Evolutionary conservation across 208 protist species (phyloP), one percentile per base, ranked within the genome.

Genomic region (Leishmania turanica): DNA sequence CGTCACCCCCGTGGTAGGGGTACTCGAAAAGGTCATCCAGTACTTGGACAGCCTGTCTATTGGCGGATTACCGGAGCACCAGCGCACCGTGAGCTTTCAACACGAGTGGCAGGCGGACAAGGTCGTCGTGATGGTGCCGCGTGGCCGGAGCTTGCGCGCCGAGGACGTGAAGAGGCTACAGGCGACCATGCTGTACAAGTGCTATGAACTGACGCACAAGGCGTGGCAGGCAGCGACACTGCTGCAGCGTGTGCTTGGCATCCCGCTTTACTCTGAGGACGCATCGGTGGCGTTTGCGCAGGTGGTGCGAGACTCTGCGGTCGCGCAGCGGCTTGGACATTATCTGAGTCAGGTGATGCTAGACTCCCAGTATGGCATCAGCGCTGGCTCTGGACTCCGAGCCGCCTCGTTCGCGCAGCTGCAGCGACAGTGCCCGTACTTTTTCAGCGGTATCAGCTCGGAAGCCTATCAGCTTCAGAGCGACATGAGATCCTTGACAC

Each of bases 371-470:
- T 77, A 89, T 49, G 90, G 89, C 58, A 77, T 89, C 77, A 81
- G 78, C 45, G 82, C 86, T 68, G 82, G 86, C 72, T 79, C 78
- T 24, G 85, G 81, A 42, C 87, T 89, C 21, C 88, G 85, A 24
- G 68, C 91, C 47, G 80, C 77, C 40, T 81, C 88, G 24, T 89
- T 98, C 45, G 65, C 76, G 3, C 83, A 88, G 69, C 86, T 98
- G 76, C 89, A 96, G 78, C 74, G 90, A 58, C 83, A 80, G 42
- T 98, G 95, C 81, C 92, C 92, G 3, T 95, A 97, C 82, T 96
- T 98, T 83, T 98, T 96, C 76, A 85, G 75, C 74, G 84, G 86
- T 15, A 85, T 90, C 78, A 90, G 94, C 87, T 81, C 88, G n/a
- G 87, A 93, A 51, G 89, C 91, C 70, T 95, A 91, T 79, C 84